Base-by-base conservation (phyloP, 2,329 filamentous ascomycete species). In the Fusarium avenaceum region DNA sequence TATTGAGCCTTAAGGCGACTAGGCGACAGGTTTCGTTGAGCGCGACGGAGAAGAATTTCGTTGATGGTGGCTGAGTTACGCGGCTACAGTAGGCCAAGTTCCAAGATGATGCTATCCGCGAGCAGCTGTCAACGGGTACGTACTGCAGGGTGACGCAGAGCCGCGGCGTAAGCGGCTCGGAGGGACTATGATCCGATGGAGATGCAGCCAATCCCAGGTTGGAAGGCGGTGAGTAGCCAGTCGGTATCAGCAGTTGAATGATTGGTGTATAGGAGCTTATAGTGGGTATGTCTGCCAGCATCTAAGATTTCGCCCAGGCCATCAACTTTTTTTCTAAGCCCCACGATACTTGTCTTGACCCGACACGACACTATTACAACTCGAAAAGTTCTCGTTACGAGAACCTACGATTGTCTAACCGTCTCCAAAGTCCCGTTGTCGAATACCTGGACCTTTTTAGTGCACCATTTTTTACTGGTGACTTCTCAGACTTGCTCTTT, bases 21-120 rank as follows among this genome's bases (percentile, higher is more conserved):
- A 47, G 40, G 24, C 26, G 33, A 38, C 38, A 19, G 4, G 26
- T 7, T 58, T 48, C 26, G 44, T 20, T n/a, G 15, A 43, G 26
- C 32, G 43, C 46, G 54, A 47, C 53, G 26, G 14, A 28, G n/a
- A 24, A 44, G 42, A 35, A 58, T 17, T 48, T 53, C 44, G 59
- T 68, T 65, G 53, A 58, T 52, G 53, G 53, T 51, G 30, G 30
- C 30, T 49, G 28, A 44, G 40, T 72, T 72, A 67, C 69, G 70
- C 67, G 71, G 68, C 71, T 71, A 40, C 15, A 46, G 30, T 45
- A 58, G 57, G 62, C 56, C 63, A 63, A 49, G 59, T 57, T 61
- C 58, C 55, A 53, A 67, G 43, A 57, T 63, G 72, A 74, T 74
- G 72, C 63, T 74, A 70, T 73, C 63, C 35, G 35, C 35, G 35